Evolutionary conservation across 495 filamentous ascomycete species (phyloP).

Genomic region (Penicillium daleae): DNA sequence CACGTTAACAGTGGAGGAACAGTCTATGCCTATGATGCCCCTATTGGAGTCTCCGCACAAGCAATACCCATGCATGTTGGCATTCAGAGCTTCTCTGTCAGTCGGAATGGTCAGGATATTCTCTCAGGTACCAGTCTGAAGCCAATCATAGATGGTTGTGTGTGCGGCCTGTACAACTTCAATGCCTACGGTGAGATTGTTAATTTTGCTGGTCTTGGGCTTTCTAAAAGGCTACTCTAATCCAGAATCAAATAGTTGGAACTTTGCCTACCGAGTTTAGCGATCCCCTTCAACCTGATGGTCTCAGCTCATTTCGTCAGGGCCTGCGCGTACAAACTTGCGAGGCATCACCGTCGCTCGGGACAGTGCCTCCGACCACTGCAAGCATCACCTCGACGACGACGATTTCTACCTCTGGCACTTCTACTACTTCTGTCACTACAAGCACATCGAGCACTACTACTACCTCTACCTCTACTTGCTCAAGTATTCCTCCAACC

Average conservation of each 20-base stretch:
- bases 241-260: conserved; percentile 33
- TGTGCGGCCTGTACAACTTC: conserved; percentile 54
- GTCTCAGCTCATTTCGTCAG: conserved; percentile 42
- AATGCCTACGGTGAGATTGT: conserved; percentile 54
- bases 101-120: conserved; percentile 44
- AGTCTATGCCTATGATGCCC: conserved; percentile 35
- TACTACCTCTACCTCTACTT: conserved; percentile 15
- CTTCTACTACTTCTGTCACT: conserved; percentile 14
- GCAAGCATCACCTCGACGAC: conserved; percentile 23
- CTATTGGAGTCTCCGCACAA: conserved; percentile 52
- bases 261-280: conserved; percentile 45
- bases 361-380: conserved; percentile 30
- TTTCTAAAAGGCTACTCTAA: not conserved
- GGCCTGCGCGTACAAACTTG: conserved; percentile 54
- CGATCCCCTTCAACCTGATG: conserved; percentile 47
- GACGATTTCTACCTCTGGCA: conserved; percentile 15
- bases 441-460: conserved; percentile 2
- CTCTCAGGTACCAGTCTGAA: conserved; percentile 52
- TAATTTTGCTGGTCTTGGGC: too few species aligned
- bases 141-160: conserved; percentile 52
- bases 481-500: not conserved
- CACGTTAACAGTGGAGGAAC: conserved; percentile 52
- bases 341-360: conserved; percentile 46
- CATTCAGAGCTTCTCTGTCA: conserved; percentile 52
- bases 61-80: conserved; percentile 56